Base-by-base conservation (phyloP, 352 stramenopile genomes). In the Pythium rhizo-oryzae region DNA sequence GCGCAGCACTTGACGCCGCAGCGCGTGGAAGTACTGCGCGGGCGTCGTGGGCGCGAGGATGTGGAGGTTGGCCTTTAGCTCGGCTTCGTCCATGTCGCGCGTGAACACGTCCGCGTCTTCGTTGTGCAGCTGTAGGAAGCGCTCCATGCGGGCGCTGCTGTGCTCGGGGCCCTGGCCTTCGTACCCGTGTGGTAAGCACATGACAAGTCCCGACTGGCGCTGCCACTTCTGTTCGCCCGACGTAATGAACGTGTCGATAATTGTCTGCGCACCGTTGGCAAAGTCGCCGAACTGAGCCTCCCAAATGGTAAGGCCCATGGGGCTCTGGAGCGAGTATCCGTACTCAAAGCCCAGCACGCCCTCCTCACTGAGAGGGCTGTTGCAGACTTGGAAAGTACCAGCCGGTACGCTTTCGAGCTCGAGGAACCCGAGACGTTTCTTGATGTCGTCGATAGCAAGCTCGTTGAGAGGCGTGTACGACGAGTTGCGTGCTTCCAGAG, bases 11-110 rank as follows among this genome's bases (percentile, higher is more conserved):
- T 96, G 88, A 33, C 96, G 82, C 11, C 96, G 90, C 57, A 99
- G 81, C 19, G 87, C 92, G 71, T 99, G 96, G 75, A 99, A 99
- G 71, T 99, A 99, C 76, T 99, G 97, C 5, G 96, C 96, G 0
- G 97, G 96, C 0, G 90, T 97, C 28, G 85, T 94, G 30, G 84
- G 82, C 56, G 87, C 87, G 35, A 90, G 70, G 19, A 96, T 85
- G 57, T 92, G 82, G 47, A 94, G 77, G 69, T 97, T 97, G 5
- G 76, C 76, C 35, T 76, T 74, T 56, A 77, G 79, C 63, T 86
- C 80, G 8, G 79, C 82, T 24, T 79, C 77, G 30, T 69, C 62
- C 4, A 69, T 59, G 50, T 82, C 73, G 46, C 75, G 67, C 1
- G 70, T 56, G 91, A 97, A 91, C 24, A 76, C 67, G 58, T 94